Percentiles rank a stretch among this genome's conserved stretches.
Evolutionary conservation across 345 rosid genomes (phyloP).

Genomic region (Heritiera fomes): DNA sequence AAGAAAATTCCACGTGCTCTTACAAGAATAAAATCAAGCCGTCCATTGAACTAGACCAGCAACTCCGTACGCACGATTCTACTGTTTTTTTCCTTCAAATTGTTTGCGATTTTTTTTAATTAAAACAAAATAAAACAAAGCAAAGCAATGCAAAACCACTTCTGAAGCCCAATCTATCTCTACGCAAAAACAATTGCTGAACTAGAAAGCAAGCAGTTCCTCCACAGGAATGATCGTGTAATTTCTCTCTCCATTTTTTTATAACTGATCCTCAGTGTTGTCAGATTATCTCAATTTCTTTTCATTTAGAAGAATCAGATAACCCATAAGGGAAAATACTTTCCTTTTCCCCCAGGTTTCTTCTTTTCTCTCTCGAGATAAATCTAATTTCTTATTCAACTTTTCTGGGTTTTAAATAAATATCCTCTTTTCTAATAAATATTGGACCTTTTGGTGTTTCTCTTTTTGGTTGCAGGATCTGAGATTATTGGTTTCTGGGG

Average conservation of each 20-base stretch:
- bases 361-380: background rate
- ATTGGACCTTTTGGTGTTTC: background rate
- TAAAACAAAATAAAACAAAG: background rate
- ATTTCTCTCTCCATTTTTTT: background rate
- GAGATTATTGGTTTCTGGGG: slow-evolving; percentile 25
- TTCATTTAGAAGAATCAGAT: background rate
- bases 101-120: background rate
- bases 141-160: background rate
- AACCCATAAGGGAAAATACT: background rate
- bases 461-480: slow-evolving; percentile 21
- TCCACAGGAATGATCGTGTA: background rate
- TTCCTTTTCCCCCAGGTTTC: too few relatives aligned
- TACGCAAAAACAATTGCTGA: background rate
- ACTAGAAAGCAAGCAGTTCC: slow-evolving; percentile 12
- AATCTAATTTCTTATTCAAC: background rate
- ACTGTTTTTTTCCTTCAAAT: background rate
- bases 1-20: background rate
- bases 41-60: background rate
- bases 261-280: slow-evolving; percentile 1
- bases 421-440: background rate
- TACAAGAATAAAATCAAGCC: slow-evolving; percentile 6
- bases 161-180: background rate
- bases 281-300: slow-evolving; percentile 8
- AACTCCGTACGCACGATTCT: background rate
- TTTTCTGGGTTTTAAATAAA: slow-evolving; percentile 16